Percentiles rank a stretch among this genome's conserved stretches.
phyloP scores from a whole-genome alignment of 2,329 filamentous ascomycete species.

The Beauveria rudraprayagi region DNA sequence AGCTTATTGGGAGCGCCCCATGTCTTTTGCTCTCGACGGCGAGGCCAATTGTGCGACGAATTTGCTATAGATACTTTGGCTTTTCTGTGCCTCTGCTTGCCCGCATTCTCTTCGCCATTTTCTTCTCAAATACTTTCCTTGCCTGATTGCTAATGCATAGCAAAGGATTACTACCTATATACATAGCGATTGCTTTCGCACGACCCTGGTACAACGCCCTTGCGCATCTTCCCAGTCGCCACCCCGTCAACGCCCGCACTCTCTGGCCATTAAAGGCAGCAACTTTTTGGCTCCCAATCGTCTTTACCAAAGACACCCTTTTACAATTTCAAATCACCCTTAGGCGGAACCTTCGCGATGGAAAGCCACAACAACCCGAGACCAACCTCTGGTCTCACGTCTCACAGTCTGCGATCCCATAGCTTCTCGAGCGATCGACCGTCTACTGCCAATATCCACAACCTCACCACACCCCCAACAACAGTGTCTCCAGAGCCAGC shows the following conservation, averaged over 20 bases:
- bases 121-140: neutral
- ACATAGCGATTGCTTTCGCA: conserved; percentile 7
- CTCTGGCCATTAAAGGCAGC: neutral
- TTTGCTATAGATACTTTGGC: neutral
- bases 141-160: conserved; percentile 6
- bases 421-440: conserved; percentile 67
- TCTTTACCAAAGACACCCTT: neutral
- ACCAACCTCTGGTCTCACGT: conserved; percentile 26
- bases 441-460: conserved; percentile 49
- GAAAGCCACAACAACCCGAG: conserved; percentile 18
- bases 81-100: neutral
- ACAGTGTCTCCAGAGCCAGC: conserved; percentile 67
- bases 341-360: neutral
- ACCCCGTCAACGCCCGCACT: neutral
- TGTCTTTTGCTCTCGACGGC: neutral
- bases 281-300: neutral
- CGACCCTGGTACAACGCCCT: conserved; percentile 5
- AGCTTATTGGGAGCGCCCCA: neutral
- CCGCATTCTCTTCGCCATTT: neutral
- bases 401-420: conserved; percentile 37
- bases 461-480: conserved; percentile 58
- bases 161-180: neutral
- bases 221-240: neutral
- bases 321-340: neutral
- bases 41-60: neutral